These are phyloP conservation scores for Ananas comosus DNA, from an alignment of 176 grass and related monocot species.

Conservation along the genomic window DNA sequence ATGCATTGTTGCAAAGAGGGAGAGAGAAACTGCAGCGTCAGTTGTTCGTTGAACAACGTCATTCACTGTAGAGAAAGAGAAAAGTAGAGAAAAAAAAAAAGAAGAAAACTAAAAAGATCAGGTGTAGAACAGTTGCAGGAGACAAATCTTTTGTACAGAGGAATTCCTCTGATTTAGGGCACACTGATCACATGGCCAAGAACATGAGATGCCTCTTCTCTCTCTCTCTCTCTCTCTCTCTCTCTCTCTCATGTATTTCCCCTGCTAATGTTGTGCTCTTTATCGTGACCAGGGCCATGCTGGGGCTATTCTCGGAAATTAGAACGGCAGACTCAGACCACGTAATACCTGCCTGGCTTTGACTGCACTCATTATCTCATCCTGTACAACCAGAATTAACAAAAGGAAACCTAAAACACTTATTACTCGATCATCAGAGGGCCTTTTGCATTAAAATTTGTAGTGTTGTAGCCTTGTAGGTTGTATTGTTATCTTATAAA, in stretches of 20 bases:
- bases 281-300: neutral
- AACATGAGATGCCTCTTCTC: neutral
- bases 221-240: neutral
- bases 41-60: conserved; percentile 31
- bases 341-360: neutral
- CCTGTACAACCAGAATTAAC: neutral
- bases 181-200: neutral
- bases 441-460: no score
- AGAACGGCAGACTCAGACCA: conserved; percentile 9
- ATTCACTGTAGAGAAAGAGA: conserved; percentile 23
- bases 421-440: no score
- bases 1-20: conserved; percentile 5
- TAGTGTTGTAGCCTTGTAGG: no score
- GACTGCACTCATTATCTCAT: neutral
- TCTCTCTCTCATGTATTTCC: neutral
- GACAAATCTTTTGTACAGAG: neutral
- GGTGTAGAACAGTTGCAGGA: conserved; percentile 16
- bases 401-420: no score
- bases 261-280: neutral
- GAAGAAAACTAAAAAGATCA: conserved; percentile 8
- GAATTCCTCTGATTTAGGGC: neutral
- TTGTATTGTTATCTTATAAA: no score
- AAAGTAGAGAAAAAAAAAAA: neutral
- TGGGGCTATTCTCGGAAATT: conserved; percentile 25
- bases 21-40: conserved; percentile 2